phyloP scores from a whole-genome alignment of 1,139 yeast species.

The Blastobotrys persicus region DNA sequence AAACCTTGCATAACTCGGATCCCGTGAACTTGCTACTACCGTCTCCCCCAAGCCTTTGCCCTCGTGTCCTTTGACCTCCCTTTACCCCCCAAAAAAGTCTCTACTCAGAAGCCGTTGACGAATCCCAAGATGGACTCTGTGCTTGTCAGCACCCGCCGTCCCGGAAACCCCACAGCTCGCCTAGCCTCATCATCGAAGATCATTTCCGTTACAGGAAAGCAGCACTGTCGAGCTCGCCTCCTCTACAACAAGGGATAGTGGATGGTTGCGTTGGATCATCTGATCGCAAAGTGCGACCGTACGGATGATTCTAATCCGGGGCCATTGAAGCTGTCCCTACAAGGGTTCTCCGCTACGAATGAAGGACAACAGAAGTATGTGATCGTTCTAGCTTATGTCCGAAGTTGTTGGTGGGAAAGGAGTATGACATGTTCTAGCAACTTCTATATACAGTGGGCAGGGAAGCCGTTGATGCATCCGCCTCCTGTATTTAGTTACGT shows the following conservation, averaged over 20 bases:
- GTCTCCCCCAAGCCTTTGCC: no score
- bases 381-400: no score
- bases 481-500: background rate
- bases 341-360: no score
- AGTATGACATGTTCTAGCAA: background rate
- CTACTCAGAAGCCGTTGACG: no score
- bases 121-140: no score
- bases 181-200: background rate
- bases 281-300: background rate
- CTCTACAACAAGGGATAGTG: no score
- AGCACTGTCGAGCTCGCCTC: background rate
- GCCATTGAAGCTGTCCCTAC: no score
- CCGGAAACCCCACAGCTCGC: background rate
- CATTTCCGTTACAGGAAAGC: background rate
- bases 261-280: background rate
- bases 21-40: no score
- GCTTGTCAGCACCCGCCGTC: background rate
- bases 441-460: background rate
- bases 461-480: background rate
- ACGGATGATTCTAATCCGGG: background rate
- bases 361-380: no score
- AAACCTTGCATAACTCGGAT: no score
- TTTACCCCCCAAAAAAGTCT: no score
- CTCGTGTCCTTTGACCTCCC: no score
- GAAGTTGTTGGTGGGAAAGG: background rate